Base-by-base conservation (phyloP, 1,139 yeast species). In the Kluyveromyces sp. region DNA sequence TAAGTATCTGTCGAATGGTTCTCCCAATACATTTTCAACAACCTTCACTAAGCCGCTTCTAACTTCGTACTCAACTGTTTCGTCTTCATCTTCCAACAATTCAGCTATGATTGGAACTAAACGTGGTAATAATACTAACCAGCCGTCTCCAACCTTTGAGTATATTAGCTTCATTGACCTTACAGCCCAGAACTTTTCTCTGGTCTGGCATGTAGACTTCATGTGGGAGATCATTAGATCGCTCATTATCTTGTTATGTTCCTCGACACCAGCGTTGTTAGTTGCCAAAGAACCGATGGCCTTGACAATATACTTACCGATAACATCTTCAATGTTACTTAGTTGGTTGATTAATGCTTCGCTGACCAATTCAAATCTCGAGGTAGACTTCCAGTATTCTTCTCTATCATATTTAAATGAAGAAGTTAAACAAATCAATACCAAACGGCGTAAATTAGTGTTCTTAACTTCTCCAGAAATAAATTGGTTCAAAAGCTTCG, bases 81-180 rank as follows among this genome's bases (percentile, higher is more conserved):
- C 98, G 53, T 90, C 95, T 51, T 92, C 97, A 64, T 90, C 97
- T 64, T 92, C 98, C 53, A 92, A 74, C 51, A 94, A 71, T 67
- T 92, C 99, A 4, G 97, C 97, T 65, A 92, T 87, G 53, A 88
- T 77, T 38, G 99, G 99, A 52, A 94, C 95, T 58, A 92, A 75
- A 60, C 92, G 96, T 28, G 98, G 98, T 61, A 92, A 75, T 72
- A 86, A 76, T 35, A 83, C 71, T 53, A 92, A 77, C 98, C 98
- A 92, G 64, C 83, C 89, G 60, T 92, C 97, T 45, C 97, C 97
- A 63, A 89, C 82, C 71, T 86, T 86, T 55, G 86, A 86, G 75
- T 89, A 92, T 37, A 92, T 79, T 28, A 80, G 74, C 67, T 87
- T 87, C 66, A 90, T 76, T 2, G 87, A 73, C 63, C 83, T 79